Percentiles rank a stretch among this genome's conserved stretches.
Evolutionary conservation across 768 basidiomycete species (phyloP).

Genomic region (Suillus luteus): DNA sequence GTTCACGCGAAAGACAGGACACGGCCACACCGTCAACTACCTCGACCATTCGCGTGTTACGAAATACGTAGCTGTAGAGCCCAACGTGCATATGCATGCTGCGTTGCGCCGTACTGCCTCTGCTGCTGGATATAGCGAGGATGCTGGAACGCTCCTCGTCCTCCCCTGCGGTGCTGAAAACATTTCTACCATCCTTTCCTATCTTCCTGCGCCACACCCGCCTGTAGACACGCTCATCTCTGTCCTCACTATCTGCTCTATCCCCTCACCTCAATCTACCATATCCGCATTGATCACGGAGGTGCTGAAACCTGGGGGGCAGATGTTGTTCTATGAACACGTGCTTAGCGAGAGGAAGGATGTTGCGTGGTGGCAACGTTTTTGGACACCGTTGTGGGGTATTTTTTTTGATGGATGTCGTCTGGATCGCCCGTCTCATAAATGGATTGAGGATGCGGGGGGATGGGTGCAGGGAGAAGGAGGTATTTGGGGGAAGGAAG

Average conservation of each 20-base stretch:
- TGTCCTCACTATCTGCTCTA: constrained; percentile 64
- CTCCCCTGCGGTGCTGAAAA: constrained; percentile 69
- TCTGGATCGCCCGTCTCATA: constrained; percentile 55
- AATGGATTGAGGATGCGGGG: constrained; percentile 46
- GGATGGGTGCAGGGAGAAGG: constrained; percentile 49
- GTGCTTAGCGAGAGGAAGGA: constrained; percentile 54
- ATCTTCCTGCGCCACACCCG: constrained; percentile 34
- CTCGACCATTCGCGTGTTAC: constrained; percentile 56
- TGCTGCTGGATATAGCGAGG: constrained; percentile 53
- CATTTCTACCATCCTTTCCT: constrained; percentile 45
- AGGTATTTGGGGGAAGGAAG: constrained; percentile 47
- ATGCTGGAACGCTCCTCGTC: constrained; percentile 54
- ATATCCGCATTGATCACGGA: constrained; percentile 48
- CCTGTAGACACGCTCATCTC: constrained; percentile 64
- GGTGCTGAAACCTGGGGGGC: constrained; percentile 64
- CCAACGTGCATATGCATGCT: constrained; percentile 65
- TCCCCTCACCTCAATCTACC: constrained; percentile 56
- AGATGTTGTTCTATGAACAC: constrained; percentile 71
- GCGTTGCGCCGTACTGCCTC: constrained; percentile 51
- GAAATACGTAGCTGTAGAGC: constrained; percentile 73
- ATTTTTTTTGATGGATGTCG: constrained; percentile 62
- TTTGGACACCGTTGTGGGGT: constrained; percentile 75
- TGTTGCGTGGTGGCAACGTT: constrained; percentile 70
- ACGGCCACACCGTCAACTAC: constrained; percentile 65
- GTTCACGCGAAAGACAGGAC: constrained; percentile 40